Percentiles rank a stretch among this genome's conserved stretches.
Evolutionary conservation across 345 rosid genomes (phyloP).

Genomic region (Excoecaria cochinchinensis): DNA sequence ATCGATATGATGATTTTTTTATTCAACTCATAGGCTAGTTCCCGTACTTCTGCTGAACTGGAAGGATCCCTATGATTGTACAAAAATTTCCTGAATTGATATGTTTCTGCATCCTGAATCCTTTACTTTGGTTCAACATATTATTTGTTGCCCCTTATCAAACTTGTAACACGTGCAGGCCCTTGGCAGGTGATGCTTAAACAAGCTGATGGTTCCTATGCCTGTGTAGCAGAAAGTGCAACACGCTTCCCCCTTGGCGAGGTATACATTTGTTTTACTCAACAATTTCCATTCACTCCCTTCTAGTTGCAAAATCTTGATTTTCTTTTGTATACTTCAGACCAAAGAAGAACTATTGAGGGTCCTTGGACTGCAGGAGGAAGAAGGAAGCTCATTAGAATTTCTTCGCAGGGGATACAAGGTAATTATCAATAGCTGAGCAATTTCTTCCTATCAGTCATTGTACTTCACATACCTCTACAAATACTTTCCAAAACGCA

Average conservation of each 20-base stretch:
- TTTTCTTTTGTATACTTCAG: slow-evolving; percentile 38
- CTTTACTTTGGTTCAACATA: neutral
- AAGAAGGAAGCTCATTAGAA: slow-evolving; percentile 84
- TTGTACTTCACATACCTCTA: neutral
- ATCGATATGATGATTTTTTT: neutral
- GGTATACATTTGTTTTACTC: slow-evolving; percentile 37
- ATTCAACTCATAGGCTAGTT: neutral
- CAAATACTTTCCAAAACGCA: neutral
- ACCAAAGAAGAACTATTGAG: slow-evolving; percentile 88
- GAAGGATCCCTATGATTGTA: neutral
- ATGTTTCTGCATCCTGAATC: neutral
- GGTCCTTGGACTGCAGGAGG: slow-evolving; percentile 86
- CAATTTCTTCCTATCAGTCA: neutral
- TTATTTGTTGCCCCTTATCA: neutral
- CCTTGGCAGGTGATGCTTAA: slow-evolving; percentile 99
- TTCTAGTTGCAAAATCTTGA: neutral
- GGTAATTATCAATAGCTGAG: slow-evolving; percentile 35
- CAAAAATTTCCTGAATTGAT: neutral
- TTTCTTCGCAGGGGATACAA: slow-evolving; percentile 92
- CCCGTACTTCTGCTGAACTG: neutral
- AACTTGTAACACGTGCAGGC: slow-evolving; percentile 44
- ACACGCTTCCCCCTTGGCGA: slow-evolving; percentile 88
- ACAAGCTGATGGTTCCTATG: slow-evolving; percentile 83
- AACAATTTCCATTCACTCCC: slow-evolving; percentile 6
- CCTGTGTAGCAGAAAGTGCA: slow-evolving; percentile 81